phyloP scores from a whole-genome alignment of 345 rosid genomes.

The Turritis glabra region DNA sequence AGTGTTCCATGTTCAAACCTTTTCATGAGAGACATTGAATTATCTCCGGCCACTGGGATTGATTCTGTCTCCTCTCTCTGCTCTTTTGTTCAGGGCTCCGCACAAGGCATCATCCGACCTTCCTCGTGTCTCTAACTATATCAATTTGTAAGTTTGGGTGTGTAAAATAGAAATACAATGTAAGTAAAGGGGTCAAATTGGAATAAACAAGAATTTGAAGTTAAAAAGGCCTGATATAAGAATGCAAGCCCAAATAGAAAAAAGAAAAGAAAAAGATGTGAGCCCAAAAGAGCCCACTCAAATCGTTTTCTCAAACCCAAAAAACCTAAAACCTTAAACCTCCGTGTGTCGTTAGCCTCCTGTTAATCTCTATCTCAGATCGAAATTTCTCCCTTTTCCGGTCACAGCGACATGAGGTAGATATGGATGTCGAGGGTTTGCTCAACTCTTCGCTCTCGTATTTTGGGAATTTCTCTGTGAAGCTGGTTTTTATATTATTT shows the following conservation, averaged over 20 bases:
- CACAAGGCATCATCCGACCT: slow-evolving; percentile 24
- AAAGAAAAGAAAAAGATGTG: neutral
- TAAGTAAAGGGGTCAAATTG: neutral
- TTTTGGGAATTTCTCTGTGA: too few relatives aligned
- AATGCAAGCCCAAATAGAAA: neutral
- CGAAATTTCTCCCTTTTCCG: slow-evolving; percentile 27
- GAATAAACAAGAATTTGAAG: neutral
- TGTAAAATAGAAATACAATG: neutral
- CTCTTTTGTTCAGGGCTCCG: slow-evolving; percentile 20
- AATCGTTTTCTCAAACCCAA: neutral
- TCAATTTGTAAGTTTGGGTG: too few relatives aligned
- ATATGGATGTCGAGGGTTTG: slow-evolving; percentile 10
- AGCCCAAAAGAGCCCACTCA: slow-evolving; percentile 6
- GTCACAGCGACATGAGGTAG: slow-evolving; percentile 22
- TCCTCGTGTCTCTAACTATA: slow-evolving; percentile 12
- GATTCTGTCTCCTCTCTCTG: slow-evolving; percentile 33
- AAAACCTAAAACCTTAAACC: slow-evolving; percentile 38
- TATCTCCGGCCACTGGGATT: slow-evolving; percentile 14
- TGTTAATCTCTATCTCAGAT: slow-evolving; percentile 26
- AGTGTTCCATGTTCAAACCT: slow-evolving; percentile 32
- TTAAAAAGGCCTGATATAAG: slow-evolving; percentile 9
- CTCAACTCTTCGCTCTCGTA: neutral
- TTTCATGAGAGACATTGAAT: slow-evolving; percentile 30
- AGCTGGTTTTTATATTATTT: too few relatives aligned
- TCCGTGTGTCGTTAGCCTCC: slow-evolving; percentile 37